Evolutionary conservation across 169 alveolate genomes (phyloP).

Genomic region (Perkinsus chesapeaki): DNA sequence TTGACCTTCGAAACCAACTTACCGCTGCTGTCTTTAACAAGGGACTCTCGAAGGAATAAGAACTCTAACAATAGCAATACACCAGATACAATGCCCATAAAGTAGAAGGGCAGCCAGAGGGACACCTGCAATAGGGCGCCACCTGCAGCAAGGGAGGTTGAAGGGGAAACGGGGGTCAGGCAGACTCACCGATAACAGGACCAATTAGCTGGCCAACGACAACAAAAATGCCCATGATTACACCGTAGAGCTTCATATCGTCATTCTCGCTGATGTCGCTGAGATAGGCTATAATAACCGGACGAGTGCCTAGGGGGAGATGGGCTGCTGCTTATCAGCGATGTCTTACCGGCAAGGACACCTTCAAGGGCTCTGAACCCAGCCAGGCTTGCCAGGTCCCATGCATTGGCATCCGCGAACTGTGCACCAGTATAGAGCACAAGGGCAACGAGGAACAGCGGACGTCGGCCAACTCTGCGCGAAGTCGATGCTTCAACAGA

Average conservation of each 20-base stretch:
- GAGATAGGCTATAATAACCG: not conserved
- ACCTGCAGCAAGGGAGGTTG: not conserved
- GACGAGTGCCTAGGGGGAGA: not conserved
- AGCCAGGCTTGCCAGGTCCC: not conserved
- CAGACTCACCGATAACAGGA: not conserved
- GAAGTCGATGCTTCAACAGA: no score
- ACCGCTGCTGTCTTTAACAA: not conserved
- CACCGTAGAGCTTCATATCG: not conserved
- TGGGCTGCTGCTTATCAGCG: no score
- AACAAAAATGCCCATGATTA: not conserved
- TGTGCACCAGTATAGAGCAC: not conserved
- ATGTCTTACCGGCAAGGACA: not conserved
- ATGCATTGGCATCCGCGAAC: not conserved
- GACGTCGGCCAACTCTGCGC: not conserved
- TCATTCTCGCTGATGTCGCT: not conserved
- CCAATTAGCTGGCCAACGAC: not conserved
- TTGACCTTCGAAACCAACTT: not conserved
- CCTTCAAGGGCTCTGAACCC: not conserved
- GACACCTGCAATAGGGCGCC: not conserved
- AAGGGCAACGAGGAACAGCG: not conserved
- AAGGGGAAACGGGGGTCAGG: not conserved
- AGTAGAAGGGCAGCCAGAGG: not conserved
- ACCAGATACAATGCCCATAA: not conserved
- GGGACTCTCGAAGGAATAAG: not conserved
- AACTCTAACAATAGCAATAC: not conserved